These are phyloP conservation scores for Zymoseptoria ardabiliae DNA, from an alignment of 2,329 filamentous ascomycete genomes.

Conservation along the genomic window DNA sequence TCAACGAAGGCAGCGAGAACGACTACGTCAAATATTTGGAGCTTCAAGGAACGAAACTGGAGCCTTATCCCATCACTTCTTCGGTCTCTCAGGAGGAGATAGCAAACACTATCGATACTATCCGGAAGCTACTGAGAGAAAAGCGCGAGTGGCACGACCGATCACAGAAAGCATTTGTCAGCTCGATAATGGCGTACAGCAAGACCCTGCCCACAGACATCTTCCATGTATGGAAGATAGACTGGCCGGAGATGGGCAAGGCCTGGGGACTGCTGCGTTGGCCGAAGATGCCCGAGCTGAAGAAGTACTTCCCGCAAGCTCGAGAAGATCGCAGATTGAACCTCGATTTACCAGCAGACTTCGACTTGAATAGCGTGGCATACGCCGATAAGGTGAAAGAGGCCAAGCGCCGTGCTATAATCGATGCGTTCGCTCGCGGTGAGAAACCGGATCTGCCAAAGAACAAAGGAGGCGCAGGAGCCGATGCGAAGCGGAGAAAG, in stretches of 20 bases:
- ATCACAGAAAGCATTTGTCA: constrained; percentile 84
- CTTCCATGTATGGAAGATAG: constrained; percentile 71
- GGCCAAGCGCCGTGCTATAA: constrained; percentile 33
- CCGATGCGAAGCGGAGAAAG: constrained; percentile 23
- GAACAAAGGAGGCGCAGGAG: constrained; percentile 26
- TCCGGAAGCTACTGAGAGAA: constrained; percentile 52
- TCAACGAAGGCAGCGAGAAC: constrained; percentile 78
- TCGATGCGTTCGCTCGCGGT: constrained; percentile 23
- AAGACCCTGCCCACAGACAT: constrained; percentile 89
- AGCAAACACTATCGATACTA: constrained; percentile 47
- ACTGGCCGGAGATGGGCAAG: constrained; percentile 74
- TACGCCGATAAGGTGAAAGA: constrained; percentile 43
- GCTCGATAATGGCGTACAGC: constrained; percentile 84
- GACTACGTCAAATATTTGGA: constrained; percentile 79
- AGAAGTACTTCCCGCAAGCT: constrained; percentile 34
- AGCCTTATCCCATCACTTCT: constrained; percentile 35
- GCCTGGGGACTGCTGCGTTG: constrained; percentile 82
- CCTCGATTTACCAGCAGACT: constrained; percentile 25
- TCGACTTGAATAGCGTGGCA: constrained; percentile 33
- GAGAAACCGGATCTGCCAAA: constrained; percentile 17
- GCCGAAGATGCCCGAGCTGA: constrained; percentile 84
- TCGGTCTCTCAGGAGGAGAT: constrained; percentile 54
- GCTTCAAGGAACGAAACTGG: constrained; percentile 31
- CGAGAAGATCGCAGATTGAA: constrained; percentile 36
- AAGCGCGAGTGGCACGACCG: constrained; percentile 75